Conservation (phyloP, 495 filamentous ascomycete genomes). For the Lophium mytilinum region DNA sequence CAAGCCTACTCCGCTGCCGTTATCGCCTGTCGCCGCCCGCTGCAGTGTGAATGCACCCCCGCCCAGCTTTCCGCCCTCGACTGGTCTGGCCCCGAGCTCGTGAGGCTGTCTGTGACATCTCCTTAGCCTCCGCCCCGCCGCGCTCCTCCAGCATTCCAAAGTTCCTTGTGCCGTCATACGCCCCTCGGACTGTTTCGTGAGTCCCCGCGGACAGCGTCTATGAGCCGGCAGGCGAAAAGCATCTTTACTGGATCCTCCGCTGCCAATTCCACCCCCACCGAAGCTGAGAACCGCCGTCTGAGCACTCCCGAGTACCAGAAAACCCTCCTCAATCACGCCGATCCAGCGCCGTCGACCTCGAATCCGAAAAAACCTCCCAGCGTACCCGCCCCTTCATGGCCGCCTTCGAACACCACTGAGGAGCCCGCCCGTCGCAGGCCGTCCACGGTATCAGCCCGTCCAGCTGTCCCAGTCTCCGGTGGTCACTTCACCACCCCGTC, state of each 20-base stretch:
- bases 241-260: constrained; percentile 26
- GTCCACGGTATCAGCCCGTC: neutral
- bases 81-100: no score
- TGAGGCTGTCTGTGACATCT: no score
- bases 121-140: no score
- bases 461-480: neutral
- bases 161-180: no score
- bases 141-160: no score
- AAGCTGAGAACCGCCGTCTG: constrained; percentile 5
- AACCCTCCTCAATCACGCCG: neutral
- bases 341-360: neutral
- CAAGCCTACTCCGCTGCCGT: no score
- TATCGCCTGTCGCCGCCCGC: no score
- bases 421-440: neutral
- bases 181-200: no score
- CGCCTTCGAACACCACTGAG: neutral
- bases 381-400: constrained; percentile 5
- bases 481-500: neutral
- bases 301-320: constrained; percentile 22
- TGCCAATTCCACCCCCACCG: neutral
- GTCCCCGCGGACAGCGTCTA: no score
- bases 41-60: no score
- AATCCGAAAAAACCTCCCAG: neutral
- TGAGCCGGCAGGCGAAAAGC: neutral
- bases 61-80: no score